phyloP scores from a whole-genome alignment of 768 basidiomycete genomes.

The Hysterangium stoloniferum region DNA sequence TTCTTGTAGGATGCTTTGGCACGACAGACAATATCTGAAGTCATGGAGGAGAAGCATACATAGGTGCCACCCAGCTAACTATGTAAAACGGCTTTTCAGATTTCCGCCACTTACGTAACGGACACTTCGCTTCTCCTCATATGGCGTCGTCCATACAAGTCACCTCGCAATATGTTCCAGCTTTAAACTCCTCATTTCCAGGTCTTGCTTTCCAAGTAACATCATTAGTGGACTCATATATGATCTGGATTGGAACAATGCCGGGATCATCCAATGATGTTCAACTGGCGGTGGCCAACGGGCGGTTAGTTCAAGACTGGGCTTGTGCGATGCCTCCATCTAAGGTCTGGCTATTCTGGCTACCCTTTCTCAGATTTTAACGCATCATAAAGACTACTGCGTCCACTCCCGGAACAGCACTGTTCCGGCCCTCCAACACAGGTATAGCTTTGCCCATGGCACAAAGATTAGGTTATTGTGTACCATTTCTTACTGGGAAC shows the following conservation, averaged over 20 bases:
- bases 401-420: conserved; percentile 45
- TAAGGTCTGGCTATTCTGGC: conserved; percentile 22
- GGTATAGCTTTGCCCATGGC: conserved; percentile 70
- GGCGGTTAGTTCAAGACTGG: conserved; percentile 67
- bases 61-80: neutral
- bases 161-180: neutral
- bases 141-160: conserved; percentile 4
- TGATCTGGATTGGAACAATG: conserved; percentile 74
- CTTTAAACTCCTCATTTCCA: conserved; percentile 24
- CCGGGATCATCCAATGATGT: conserved; percentile 38
- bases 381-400: conserved; percentile 7
- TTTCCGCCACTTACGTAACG: conserved; percentile 5
- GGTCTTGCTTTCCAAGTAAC: conserved; percentile 62
- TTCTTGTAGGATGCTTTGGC: conserved; percentile 86
- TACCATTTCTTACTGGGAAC: conserved; percentile 11
- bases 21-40: conserved; percentile 38
- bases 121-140: neutral
- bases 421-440: conserved; percentile 54
- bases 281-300: conserved; percentile 40
- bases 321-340: conserved; percentile 70
- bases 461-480: conserved; percentile 62
- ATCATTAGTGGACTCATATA: conserved; percentile 61
- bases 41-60: conserved; percentile 9
- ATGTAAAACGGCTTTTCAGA: neutral
- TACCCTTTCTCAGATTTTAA: conserved; percentile 11